phyloP scores from a whole-genome alignment of 306 rosid species.

The Boehmeria nivea region DNA sequence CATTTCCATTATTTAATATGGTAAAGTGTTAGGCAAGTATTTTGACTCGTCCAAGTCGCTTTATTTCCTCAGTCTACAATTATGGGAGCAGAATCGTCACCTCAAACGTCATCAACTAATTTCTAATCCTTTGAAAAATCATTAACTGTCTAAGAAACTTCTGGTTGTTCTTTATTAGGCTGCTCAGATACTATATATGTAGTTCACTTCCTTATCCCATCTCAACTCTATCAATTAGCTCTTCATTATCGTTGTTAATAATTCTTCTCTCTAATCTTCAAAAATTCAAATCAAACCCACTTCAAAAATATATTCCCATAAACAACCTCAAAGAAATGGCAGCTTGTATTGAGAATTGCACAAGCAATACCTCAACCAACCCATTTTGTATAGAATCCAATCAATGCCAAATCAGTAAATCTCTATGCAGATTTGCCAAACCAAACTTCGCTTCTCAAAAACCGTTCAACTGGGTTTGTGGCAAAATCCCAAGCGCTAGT shows the following conservation, averaged over 20 bases:
- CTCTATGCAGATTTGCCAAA: slow-evolving; percentile 1
- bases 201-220: not conserved
- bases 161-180: not conserved
- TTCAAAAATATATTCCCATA: no score
- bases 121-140: not conserved
- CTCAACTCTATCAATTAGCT: not conserved
- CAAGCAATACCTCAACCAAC: not conserved
- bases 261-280: no score
- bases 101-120: slow-evolving; percentile 7
- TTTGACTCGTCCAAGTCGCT: slow-evolving; percentile 2
- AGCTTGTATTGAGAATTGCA: slow-evolving; percentile 8
- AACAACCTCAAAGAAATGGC: not conserved
- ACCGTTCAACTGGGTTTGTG: not conserved
- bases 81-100: slow-evolving; percentile 6
- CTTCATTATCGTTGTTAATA: not conserved
- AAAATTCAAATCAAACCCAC: no score
- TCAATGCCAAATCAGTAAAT: slow-evolving; percentile 6
- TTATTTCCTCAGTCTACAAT: not conserved
- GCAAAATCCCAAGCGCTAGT: not conserved
- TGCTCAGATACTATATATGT: not conserved
- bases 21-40: slow-evolving; percentile 5
- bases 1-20: not conserved
- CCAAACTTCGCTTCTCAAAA: not conserved
- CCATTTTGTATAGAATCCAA: no score
- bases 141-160: not conserved